A percentile compares a stretch with the other conserved stretches of the same genome.
These are phyloP conservation scores for Blastobotrys chiropterorum DNA, from an alignment of 805 yeast species.

Conservation along the genomic window DNA sequence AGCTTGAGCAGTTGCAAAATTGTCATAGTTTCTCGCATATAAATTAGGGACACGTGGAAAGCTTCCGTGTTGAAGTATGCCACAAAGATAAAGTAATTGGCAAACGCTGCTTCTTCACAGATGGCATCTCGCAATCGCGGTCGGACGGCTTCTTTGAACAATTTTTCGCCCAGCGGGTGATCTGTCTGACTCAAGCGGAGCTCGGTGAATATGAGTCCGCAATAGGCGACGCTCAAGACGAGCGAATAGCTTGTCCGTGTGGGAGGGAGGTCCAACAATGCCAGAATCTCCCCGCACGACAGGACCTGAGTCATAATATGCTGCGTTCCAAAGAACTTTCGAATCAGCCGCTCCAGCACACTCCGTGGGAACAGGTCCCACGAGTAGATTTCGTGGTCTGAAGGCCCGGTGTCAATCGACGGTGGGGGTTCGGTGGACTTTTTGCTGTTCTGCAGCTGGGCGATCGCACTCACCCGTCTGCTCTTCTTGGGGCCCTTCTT, in stretches of 20 bases:
- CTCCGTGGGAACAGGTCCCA: constrained; percentile 9
- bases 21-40: constrained; percentile 15
- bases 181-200: background rate
- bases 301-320: constrained; percentile 13
- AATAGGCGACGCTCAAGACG: constrained; percentile 6
- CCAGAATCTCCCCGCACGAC: constrained; percentile 7
- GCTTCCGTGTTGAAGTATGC: constrained; percentile 5
- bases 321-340: constrained; percentile 7
- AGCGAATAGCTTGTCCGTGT: constrained; percentile 6
- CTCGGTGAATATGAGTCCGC: background rate
- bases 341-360: constrained; percentile 8
- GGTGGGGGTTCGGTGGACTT: background rate
- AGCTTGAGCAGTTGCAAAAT: constrained; percentile 13
- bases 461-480: constrained; percentile 11
- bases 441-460: constrained; percentile 8
- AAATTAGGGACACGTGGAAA: constrained; percentile 7
- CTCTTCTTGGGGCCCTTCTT: constrained; percentile 12
- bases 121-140: constrained; percentile 3
- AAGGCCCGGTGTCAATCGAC: background rate
- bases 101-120: constrained; percentile 8
- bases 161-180: constrained; percentile 2
- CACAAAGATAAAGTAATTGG: constrained; percentile 9
- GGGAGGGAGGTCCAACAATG: constrained; percentile 7
- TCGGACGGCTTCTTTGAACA: constrained; percentile 4
- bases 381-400: background rate